Evolutionary conservation across 192 early-diverging fungal species (phyloP).

Genomic region (Coemansia sp.): DNA sequence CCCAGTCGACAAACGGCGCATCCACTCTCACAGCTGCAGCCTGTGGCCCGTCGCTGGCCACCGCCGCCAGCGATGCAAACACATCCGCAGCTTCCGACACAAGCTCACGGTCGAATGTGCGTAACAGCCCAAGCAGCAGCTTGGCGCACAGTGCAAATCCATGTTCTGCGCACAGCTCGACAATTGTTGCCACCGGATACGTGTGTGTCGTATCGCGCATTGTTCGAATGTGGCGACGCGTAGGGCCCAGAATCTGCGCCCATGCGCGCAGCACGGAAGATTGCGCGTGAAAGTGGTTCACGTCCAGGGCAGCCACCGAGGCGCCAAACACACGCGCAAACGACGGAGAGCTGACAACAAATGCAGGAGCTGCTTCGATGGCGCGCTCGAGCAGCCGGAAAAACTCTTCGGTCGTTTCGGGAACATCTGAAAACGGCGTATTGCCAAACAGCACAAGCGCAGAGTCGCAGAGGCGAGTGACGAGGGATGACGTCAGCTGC

Average conservation of each 20-base stretch:
- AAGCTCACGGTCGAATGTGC: slow-evolving; percentile 30
- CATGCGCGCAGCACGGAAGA: slow-evolving; percentile 30
- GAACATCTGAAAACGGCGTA: slow-evolving; percentile 35
- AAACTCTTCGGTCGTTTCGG: slow-evolving; percentile 49
- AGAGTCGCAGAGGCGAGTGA: slow-evolving; percentile 63
- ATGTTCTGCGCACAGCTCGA: slow-evolving; percentile 36
- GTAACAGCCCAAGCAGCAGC: slow-evolving; percentile 39
- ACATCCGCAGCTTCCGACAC: slow-evolving; percentile 35
- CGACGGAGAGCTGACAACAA: slow-evolving; percentile 18
- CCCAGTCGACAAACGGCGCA: slow-evolving; percentile 31
- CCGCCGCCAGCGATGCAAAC: slow-evolving; percentile 25
- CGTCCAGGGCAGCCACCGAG: slow-evolving; percentile 36
- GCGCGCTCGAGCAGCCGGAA: slow-evolving; percentile 45
- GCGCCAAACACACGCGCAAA: slow-evolving; percentile 37
- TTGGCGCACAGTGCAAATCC: slow-evolving; percentile 30
- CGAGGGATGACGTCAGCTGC: slow-evolving; percentile 55
- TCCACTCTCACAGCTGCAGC: slow-evolving; percentile 22
- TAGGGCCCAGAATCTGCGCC: slow-evolving; percentile 42
- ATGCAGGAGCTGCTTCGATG: slow-evolving; percentile 29
- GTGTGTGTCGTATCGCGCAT: slow-evolving; percentile 19
- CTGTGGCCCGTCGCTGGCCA: slow-evolving; percentile 39
- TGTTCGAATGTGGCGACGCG: slow-evolving; percentile 46
- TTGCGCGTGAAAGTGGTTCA: slow-evolving; percentile 46
- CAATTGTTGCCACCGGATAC: slow-evolving; percentile 35
- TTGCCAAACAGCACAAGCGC: slow-evolving; percentile 63